Base-by-base conservation (phyloP, 1,139 yeast species). In the Geotrichum phurueaensis region DNA sequence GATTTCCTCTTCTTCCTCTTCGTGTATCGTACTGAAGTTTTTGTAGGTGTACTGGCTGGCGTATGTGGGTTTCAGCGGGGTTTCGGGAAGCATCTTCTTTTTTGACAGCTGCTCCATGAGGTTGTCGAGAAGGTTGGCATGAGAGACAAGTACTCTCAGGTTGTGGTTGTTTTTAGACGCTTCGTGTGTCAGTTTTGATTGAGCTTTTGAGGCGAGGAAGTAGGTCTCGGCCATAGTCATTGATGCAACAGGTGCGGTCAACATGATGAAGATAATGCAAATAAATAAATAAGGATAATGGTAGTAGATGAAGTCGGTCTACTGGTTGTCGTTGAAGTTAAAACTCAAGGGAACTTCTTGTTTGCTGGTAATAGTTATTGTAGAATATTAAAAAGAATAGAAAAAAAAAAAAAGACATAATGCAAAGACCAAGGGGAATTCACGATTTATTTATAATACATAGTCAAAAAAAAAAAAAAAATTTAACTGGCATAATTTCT, bases 61-160 rank as follows among this genome's bases (percentile, higher is more conserved):
- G 6, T 39, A 39, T 15, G 45, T 39, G 3, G 15, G n/a, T 39
- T 39, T 39, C 20, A 39, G 45, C n/a, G 45, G 20, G n/a, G 45
- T 39, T n/a, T 39, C 45, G 45, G 45, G 20, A 15, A 39, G 2
- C 45, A 39, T 39, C 20, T 39, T 39, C 45, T 39, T 39, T 39
- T 39, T 39, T 15, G 45, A 39, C 4, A 39, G 45, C 18, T 18
- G 15, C 45, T 39, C 45, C 45, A 39, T 39, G 5, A 39, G 45
- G 45, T 39, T 39, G 69, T 88, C 96, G 62, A 88, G 78, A 77
- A 88, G 76, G 72, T 87, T 88, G 22, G 95, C 94, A 73, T 88
- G 95, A 48, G 84, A 80, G 2, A 88, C 92, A 56, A 88, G 78
- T 56, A 79, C 75, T 63, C 90, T 78, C 60, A 88, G 77, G 63